phyloP scores from a whole-genome alignment of 164 flowering plant genomes.

The Magnolia sinica region DNA sequence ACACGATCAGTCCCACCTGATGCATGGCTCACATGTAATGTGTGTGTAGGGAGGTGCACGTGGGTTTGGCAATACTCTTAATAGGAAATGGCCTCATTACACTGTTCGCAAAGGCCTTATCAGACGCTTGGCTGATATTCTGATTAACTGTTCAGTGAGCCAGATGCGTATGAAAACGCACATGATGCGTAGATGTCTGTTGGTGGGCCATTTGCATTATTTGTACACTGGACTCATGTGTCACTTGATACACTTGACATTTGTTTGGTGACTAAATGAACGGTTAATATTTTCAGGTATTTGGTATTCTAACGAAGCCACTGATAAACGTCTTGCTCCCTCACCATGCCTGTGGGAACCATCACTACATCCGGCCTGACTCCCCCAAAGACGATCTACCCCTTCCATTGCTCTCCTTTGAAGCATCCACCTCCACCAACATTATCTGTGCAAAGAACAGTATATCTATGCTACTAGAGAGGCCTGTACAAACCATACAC shows the following conservation, averaged over 20 bases:
- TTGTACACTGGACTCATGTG: too few relatives aligned
- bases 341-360: constrained; percentile 10
- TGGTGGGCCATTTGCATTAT: too few relatives aligned
- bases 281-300: constrained; percentile 43
- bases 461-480: constrained; percentile 65
- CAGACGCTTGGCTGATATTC: not conserved
- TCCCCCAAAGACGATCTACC: constrained; percentile 40
- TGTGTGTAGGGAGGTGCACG: too few relatives aligned
- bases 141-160: not conserved
- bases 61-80: not conserved
- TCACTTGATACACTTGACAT: not conserved
- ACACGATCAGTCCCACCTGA: too few relatives aligned
- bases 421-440: constrained; percentile 56
- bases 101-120: not conserved
- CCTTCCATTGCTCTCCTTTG: constrained; percentile 60
- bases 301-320: constrained; percentile 78
- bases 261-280: not conserved
- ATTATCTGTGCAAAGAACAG: constrained; percentile 60
- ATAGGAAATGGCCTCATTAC: not conserved
- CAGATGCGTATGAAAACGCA: too few relatives aligned
- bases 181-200: too few relatives aligned
- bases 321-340: constrained; percentile 55
- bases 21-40: too few relatives aligned
- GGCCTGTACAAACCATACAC: constrained; percentile 78
- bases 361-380: constrained; percentile 21